Conservation (phyloP, 2,329 filamentous ascomycete species). For the Xylaria sp. region DNA sequence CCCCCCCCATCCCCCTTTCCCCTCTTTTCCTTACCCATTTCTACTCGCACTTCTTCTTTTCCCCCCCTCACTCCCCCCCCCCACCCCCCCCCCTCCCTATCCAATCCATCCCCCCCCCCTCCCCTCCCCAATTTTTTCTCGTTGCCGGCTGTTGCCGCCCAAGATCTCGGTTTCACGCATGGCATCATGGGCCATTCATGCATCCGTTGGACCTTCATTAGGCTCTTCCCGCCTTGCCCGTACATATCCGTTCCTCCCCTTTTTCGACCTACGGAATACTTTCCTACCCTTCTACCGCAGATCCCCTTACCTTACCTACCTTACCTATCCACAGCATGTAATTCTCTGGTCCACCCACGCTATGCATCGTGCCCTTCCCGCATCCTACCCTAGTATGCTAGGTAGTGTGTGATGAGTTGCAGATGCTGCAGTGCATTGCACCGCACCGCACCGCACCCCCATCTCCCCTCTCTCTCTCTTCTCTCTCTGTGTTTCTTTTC, state of each 20-base stretch:
- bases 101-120: not conserved
- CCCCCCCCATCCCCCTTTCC: no score
- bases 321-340: constrained; percentile 23
- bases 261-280: no score
- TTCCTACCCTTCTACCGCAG: constrained; percentile 22
- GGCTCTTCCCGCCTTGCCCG: constrained; percentile 30
- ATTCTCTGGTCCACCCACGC: constrained; percentile 23
- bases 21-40: no score
- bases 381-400: constrained; percentile 17
- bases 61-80: no score
- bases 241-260: constrained; percentile 28
- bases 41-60: no score
- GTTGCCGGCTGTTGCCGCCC: constrained; percentile 21
- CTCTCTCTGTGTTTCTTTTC: no score
- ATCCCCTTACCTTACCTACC: constrained; percentile 15
- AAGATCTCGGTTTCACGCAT: constrained; percentile 28
- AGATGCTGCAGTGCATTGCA: not conserved
- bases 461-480: no score
- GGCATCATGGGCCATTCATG: constrained; percentile 19
- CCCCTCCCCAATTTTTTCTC: constrained; percentile 1
- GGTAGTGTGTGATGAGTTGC: not conserved
- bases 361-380: constrained; percentile 22
- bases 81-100: no score
- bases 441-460: not conserved
- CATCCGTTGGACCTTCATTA: constrained; percentile 28